Evolutionary conservation across 805 yeast genomes (phyloP).

Genomic region (Barnettozyma populi): DNA sequence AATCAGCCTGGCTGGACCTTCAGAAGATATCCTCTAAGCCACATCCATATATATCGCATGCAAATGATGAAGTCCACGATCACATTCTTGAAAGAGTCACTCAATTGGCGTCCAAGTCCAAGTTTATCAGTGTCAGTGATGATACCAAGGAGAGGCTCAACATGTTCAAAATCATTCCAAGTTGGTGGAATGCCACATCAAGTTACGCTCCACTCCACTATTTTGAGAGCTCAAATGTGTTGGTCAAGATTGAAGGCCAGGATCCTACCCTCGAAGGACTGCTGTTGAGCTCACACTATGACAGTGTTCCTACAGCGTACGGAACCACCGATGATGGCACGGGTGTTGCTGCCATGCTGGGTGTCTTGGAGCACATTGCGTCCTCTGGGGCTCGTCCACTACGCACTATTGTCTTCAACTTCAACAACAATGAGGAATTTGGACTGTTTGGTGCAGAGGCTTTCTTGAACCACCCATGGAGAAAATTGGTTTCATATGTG

Average conservation of each 20-base stretch:
- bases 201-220: conserved; percentile 49
- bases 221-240: conserved; percentile 77
- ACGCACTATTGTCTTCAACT: conserved; percentile 73
- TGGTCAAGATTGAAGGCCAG: conserved; percentile 68
- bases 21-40: conserved; percentile 59
- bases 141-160: conserved; percentile 32
- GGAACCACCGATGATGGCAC: conserved; percentile 94
- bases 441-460: conserved; percentile 79
- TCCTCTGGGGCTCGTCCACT: conserved; percentile 44
- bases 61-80: conserved; percentile 72
- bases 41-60: conserved; percentile 77
- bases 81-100: conserved; percentile 45
- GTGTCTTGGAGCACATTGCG: conserved; percentile 50
- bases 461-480: conserved; percentile 72
- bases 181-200: conserved; percentile 39
- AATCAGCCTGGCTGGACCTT: conserved; percentile 62
- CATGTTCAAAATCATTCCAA: conserved; percentile 47
- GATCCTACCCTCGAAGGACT: conserved; percentile 57
- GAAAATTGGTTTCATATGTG: conserved; percentile 52
- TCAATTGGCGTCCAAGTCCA: conserved; percentile 25
- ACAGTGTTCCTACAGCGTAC: conserved; percentile 78
- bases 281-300: conserved; percentile 79
- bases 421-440: conserved; percentile 87
- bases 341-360: conserved; percentile 79
- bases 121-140: conserved; percentile 31